phyloP scores from a whole-genome alignment of 495 filamentous ascomycete species.

The Xylaria intraflava region DNA sequence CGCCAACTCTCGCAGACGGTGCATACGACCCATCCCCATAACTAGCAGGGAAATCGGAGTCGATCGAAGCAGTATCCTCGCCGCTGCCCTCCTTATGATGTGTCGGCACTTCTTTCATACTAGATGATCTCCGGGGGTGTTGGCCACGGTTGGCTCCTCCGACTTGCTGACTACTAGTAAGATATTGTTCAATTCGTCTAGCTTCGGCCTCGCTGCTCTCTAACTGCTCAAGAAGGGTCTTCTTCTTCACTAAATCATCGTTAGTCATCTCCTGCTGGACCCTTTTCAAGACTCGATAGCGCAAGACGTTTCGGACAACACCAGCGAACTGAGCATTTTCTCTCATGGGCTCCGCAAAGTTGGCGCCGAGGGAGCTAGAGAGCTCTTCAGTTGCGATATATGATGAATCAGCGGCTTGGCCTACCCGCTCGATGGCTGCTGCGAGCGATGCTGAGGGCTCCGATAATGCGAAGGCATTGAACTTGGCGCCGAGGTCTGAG shows the following conservation, averaged over 20 bases:
- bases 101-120: slow-evolving; percentile 44
- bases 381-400: slow-evolving; percentile 95
- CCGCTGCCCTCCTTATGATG: slow-evolving; percentile 42
- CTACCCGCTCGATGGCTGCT: slow-evolving; percentile 89
- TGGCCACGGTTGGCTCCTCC: slow-evolving; percentile 30
- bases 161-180: slow-evolving; percentile 58
- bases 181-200: slow-evolving; percentile 84
- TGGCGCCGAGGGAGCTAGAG: slow-evolving; percentile 71
- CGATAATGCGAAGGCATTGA: slow-evolving; percentile 94
- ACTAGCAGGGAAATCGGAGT: slow-evolving; percentile 90
- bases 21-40: slow-evolving; percentile 61
- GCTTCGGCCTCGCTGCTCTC: slow-evolving; percentile 89
- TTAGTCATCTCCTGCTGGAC: slow-evolving; percentile 96
- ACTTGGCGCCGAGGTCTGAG: slow-evolving; percentile 83
- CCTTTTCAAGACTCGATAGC: slow-evolving; percentile 84
- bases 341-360: slow-evolving; percentile 93
- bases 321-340: slow-evolving; percentile 96
- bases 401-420: slow-evolving; percentile 90
- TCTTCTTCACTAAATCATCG: slow-evolving; percentile 82
- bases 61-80: slow-evolving; percentile 74
- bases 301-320: slow-evolving; percentile 78
- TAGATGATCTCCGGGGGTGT: slow-evolving; percentile 59
- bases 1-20: slow-evolving; percentile 56
- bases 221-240: slow-evolving; percentile 66
- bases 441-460: slow-evolving; percentile 82